These are phyloP conservation scores for Dactylellina drechsleri DNA, from an alignment of 2,329 filamentous ascomycete genomes.

Conservation along the genomic window DNA sequence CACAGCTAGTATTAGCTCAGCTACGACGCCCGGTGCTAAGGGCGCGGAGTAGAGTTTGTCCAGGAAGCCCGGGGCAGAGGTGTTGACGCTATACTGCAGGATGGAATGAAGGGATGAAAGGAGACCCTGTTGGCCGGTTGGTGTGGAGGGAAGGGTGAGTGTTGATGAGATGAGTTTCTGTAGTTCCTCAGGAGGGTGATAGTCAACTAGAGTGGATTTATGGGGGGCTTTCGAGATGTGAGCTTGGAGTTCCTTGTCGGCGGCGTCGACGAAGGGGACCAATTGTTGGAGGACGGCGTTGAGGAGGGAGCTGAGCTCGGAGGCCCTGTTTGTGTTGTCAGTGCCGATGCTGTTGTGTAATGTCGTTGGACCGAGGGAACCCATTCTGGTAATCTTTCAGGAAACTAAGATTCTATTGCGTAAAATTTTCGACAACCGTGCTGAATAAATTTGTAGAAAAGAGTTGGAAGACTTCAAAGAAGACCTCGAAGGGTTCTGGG, in stretches of 20 bases:
- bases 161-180: conserved; percentile 40
- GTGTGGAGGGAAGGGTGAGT: conserved; percentile 25
- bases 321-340: conserved; percentile 44
- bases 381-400: conserved; percentile 17
- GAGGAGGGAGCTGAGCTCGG: conserved; percentile 41
- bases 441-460: background rate
- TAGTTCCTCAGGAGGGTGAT: conserved; percentile 45
- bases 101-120: conserved; percentile 76
- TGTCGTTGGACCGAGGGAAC: conserved; percentile 33
- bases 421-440: too few relatives aligned
- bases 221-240: conserved; percentile 17
- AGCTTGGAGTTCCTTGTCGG: conserved; percentile 33
- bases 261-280: conserved; percentile 37
- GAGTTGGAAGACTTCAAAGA: background rate
- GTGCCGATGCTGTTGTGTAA: conserved; percentile 32
- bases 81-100: conserved; percentile 89
- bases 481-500: background rate
- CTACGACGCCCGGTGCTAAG: conserved; percentile 84
- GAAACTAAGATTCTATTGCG: background rate
- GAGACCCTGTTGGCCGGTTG: conserved; percentile 75
- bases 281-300: conserved; percentile 37
- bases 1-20: conserved; percentile 83
- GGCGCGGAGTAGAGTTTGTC: conserved; percentile 95
- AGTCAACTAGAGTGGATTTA: conserved; percentile 42
- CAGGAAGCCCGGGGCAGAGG: conserved; percentile 97